Percentiles rank a stretch among this genome's conserved stretches.
These are phyloP conservation scores for Cymodocea nodosa DNA, from an alignment of 116 monocot species.

Conservation along the genomic window DNA sequence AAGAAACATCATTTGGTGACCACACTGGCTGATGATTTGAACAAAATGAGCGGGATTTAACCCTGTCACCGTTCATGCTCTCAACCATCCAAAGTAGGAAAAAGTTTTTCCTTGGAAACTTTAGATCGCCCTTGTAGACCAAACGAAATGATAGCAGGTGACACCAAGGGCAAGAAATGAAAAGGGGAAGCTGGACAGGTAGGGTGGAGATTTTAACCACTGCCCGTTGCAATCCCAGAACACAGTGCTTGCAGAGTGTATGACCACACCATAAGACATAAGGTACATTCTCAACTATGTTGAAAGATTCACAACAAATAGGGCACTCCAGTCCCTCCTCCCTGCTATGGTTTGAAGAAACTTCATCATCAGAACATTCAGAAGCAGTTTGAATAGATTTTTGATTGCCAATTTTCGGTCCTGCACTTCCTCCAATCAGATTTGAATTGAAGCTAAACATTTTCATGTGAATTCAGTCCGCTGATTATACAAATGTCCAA, in stretches of 20 bases:
- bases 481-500: not conserved
- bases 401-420: conserved; percentile 1
- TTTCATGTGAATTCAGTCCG: not conserved
- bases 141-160: conserved; percentile 53
- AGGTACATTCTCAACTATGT: conserved; percentile 78
- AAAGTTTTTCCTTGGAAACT: conserved; percentile 71
- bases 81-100: conserved; percentile 89
- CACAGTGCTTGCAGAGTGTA: conserved; percentile 79
- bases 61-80: conserved; percentile 58
- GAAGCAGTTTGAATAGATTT: conserved; percentile 10
- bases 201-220: conserved; percentile 50
- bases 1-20: conserved; percentile 12
- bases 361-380: conserved; percentile 75
- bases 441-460: conserved; percentile 62
- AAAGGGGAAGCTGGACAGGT: conserved; percentile 57
- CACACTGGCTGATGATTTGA: conserved; percentile 13
- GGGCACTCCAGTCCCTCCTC: conserved; percentile 80
- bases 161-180: conserved; percentile 88
- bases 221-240: conserved; percentile 58
- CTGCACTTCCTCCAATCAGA: conserved; percentile 24
- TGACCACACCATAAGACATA: conserved; percentile 90
- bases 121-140: conserved; percentile 57
- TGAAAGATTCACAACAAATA: conserved; percentile 80
- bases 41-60: conserved; percentile 20
- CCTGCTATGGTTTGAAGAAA: conserved; percentile 37